These are phyloP conservation scores for Leucocoprinus leucothites DNA, from an alignment of 768 basidiomycete species.

Conservation along the genomic window DNA sequence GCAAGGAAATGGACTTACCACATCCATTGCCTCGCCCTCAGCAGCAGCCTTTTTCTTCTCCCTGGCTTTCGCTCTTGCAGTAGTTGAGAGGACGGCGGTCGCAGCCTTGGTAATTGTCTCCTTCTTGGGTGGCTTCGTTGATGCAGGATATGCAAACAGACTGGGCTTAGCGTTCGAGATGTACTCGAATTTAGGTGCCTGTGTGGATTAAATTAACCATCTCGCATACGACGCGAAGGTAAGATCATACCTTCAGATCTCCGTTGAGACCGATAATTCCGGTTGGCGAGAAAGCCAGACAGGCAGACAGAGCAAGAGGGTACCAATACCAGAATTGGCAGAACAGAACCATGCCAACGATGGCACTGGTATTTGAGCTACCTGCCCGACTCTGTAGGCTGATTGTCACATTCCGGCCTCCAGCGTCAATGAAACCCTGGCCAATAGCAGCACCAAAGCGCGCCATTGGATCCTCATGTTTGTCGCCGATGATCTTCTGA, in stretches of 20 bases:
- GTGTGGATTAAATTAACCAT: neutral
- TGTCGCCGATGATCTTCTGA: slow-evolving; percentile 87
- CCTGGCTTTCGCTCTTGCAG: slow-evolving; percentile 93
- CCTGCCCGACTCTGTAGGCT: slow-evolving; percentile 91
- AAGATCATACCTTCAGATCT: slow-evolving; percentile 64
- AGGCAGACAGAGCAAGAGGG: slow-evolving; percentile 90
- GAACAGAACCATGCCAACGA: slow-evolving; percentile 98
- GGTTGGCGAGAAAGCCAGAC: slow-evolving; percentile 92
- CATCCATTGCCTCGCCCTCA: slow-evolving; percentile 80
- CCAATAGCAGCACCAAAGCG: slow-evolving; percentile 95
- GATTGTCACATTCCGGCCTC: slow-evolving; percentile 94
- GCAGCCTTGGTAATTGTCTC: slow-evolving; percentile 90
- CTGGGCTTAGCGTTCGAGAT: slow-evolving; percentile 88
- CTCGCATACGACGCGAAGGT: neutral
- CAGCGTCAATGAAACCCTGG: slow-evolving; percentile 97
- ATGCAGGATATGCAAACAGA: slow-evolving; percentile 87
- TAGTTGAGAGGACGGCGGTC: slow-evolving; percentile 94
- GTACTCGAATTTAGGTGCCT: slow-evolving; percentile 95
- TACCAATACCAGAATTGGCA: slow-evolving; percentile 99
- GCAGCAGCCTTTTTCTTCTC: slow-evolving; percentile 89
- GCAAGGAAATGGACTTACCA: slow-evolving; percentile 45
- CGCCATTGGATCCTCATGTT: slow-evolving; percentile 98
- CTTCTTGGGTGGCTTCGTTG: slow-evolving; percentile 87
- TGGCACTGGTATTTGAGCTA: slow-evolving; percentile 87
- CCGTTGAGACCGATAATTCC: slow-evolving; percentile 90